These are phyloP conservation scores for Arthrobotrys entomopaga DNA, from an alignment of 2,329 filamentous ascomycete genomes.

Conservation along the genomic window DNA sequence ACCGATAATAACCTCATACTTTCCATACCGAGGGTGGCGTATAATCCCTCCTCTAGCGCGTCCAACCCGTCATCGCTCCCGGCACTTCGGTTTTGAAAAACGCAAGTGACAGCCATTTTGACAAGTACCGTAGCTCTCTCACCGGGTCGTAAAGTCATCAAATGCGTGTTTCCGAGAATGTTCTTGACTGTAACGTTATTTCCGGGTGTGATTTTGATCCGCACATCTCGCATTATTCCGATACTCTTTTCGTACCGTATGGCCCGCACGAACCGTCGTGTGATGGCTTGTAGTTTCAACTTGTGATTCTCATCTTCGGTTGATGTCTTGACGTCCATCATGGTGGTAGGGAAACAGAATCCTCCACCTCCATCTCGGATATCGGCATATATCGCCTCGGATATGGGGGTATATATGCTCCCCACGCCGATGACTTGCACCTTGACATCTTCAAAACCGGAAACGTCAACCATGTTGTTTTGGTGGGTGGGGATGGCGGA, in stretches of 20 bases:
- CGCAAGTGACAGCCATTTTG: constrained; percentile 22
- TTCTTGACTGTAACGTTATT: constrained; percentile 7
- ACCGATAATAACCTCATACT: constrained; percentile 24
- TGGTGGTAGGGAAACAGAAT: constrained; percentile 32
- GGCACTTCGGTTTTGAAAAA: background rate
- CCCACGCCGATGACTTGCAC: constrained; percentile 48
- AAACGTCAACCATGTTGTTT: constrained; percentile 28
- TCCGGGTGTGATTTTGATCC: constrained; percentile 1
- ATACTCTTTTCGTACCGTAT: constrained; percentile 20
- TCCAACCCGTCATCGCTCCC: constrained; percentile 12
- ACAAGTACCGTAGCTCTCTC: constrained; percentile 40
- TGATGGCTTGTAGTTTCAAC: constrained; percentile 15
- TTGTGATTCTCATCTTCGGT: constrained; percentile 7
- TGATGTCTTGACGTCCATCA: constrained; percentile 29
- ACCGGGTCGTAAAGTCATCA: constrained; percentile 29
- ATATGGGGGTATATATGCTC: constrained; percentile 32
- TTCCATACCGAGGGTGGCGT: constrained; percentile 37
- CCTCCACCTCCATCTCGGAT: constrained; percentile 27
- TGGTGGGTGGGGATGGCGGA: constrained; percentile 25
- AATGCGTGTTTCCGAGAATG: constrained; percentile 20
- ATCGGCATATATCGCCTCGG: constrained; percentile 38
- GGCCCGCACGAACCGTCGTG: constrained; percentile 26
- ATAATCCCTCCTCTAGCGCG: constrained; percentile 33
- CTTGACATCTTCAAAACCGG: constrained; percentile 50
- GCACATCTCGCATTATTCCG: constrained; percentile 38